These are phyloP conservation scores for Cinnamomum micranthum DNA, from an alignment of 164 flowering plant genomes.

Conservation along the genomic window DNA sequence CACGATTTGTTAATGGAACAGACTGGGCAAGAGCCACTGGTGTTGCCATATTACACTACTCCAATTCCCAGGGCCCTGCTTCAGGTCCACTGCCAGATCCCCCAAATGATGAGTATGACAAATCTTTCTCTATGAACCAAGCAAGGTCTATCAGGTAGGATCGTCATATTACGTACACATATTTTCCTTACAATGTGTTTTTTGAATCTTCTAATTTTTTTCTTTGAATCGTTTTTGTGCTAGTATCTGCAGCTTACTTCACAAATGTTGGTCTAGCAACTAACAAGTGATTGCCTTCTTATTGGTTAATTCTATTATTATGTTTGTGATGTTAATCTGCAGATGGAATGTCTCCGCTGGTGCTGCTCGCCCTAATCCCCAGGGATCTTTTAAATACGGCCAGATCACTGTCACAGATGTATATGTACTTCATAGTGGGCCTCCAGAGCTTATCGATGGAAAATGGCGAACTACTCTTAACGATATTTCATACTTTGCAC, in stretches of 20 bases:
- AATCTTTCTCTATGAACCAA: slow-evolving; percentile 84
- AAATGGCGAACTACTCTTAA: slow-evolving; percentile 71
- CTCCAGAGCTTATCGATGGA: slow-evolving; percentile 74
- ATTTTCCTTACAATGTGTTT: neutral
- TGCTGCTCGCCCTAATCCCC: slow-evolving; percentile 98
- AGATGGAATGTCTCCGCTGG: slow-evolving; percentile 95
- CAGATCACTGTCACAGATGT: slow-evolving; percentile 84
- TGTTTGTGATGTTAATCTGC: slow-evolving; percentile 13
- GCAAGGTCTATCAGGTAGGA: slow-evolving; percentile 93
- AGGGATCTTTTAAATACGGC: slow-evolving; percentile 91
- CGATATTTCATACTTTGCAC: slow-evolving; percentile 74
- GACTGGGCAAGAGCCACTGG: slow-evolving; percentile 47
- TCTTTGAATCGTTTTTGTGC: slow-evolving; percentile 2
- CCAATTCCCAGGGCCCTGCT: slow-evolving; percentile 81
- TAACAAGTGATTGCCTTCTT: neutral
- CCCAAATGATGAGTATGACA: slow-evolving; percentile 63
- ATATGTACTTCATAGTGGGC: slow-evolving; percentile 63
- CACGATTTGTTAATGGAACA: slow-evolving; percentile 65
- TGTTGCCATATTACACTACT: slow-evolving; percentile 83
- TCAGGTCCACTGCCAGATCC: slow-evolving; percentile 92
- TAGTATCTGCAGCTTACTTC: slow-evolving; percentile 7
- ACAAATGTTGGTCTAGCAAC: neutral
- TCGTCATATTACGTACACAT: neutral
- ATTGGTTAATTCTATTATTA: slow-evolving; percentile 4
- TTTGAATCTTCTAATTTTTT: neutral